Conservation (phyloP, 2,329 filamentous ascomycete species). For the Aspergillus puulaauensis region DNA sequence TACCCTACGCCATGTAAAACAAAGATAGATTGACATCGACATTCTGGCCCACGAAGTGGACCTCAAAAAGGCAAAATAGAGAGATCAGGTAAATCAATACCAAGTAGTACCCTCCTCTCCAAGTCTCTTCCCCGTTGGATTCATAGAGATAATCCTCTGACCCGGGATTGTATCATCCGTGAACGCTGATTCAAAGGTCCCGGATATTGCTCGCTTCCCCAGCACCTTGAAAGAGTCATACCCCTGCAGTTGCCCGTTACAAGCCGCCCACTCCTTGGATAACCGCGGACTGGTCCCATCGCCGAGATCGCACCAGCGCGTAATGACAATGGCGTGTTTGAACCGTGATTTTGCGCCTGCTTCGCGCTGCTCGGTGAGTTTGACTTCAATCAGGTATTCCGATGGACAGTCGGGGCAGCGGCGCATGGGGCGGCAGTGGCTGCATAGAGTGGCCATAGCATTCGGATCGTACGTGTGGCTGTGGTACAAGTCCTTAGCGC, state of each 20-base stretch:
- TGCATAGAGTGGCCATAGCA: conserved; percentile 52
- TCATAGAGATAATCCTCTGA: conserved; percentile 58
- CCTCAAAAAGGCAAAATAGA: background rate
- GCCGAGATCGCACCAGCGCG: conserved; percentile 62
- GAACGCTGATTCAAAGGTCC: conserved; percentile 59
- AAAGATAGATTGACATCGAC: background rate
- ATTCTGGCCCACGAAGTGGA: too few species aligned
- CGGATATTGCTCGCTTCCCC: conserved; percentile 57
- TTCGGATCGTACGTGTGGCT: conserved; percentile 34
- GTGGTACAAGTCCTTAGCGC: conserved; percentile 35
- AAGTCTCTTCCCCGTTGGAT: conserved; percentile 54
- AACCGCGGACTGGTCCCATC: conserved; percentile 50
- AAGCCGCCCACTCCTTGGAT: conserved; percentile 57
- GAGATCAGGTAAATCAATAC: conserved; percentile 50
- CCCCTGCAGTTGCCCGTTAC: conserved; percentile 46
- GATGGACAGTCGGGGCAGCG: conserved; percentile 62
- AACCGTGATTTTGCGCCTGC: conserved; percentile 45
- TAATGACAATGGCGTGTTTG: conserved; percentile 61
- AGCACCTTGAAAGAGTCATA: conserved; percentile 57
- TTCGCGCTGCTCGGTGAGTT: conserved; percentile 56
- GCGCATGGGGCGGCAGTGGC: conserved; percentile 58
- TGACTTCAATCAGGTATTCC: conserved; percentile 62
- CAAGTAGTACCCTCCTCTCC: conserved; percentile 59
- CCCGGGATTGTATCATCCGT: conserved; percentile 56
- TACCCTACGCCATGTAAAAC: background rate